Evolutionary conservation across 306 rosid genomes (phyloP).

Genomic region (Malus orientalis): DNA sequence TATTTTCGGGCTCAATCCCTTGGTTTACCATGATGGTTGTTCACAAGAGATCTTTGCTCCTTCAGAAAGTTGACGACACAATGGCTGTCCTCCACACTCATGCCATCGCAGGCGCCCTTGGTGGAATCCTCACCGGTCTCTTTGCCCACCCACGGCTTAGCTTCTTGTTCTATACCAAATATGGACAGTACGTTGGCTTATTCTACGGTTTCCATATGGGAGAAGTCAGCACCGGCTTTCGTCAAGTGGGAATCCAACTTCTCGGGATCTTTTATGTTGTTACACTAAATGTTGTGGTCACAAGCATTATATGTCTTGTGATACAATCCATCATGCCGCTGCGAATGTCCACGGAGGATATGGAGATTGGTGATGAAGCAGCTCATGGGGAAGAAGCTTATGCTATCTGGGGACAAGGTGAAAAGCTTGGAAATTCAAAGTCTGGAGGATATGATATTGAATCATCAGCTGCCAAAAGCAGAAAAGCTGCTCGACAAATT

Average conservation of each 20-base stretch:
- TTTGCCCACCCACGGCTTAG: slow-evolving; percentile 33
- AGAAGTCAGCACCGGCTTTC: slow-evolving; percentile 2
- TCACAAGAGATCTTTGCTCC: slow-evolving; percentile 26
- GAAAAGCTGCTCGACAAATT: slow-evolving; percentile 5
- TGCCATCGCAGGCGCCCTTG: slow-evolving; percentile 36
- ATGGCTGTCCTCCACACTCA: slow-evolving; percentile 47
- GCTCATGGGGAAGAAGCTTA: slow-evolving; percentile 44
- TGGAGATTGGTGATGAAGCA: slow-evolving; percentile 42
- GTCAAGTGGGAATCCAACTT: slow-evolving; percentile 26
- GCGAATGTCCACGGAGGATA: slow-evolving; percentile 33
- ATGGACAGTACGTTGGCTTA: slow-evolving; percentile 10
- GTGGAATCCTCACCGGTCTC: slow-evolving; percentile 29
- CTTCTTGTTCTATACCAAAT: not conserved
- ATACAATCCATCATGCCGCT: slow-evolving; percentile 24
- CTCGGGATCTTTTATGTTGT: slow-evolving; percentile 21
- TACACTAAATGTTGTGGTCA: slow-evolving; percentile 12
- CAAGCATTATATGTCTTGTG: slow-evolving; percentile 23
- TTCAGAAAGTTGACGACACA: slow-evolving; percentile 44
- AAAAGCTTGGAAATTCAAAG: slow-evolving; percentile 20
- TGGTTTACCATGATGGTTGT: slow-evolving; percentile 47
- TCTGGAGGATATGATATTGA: slow-evolving; percentile 4
- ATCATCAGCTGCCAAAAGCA: not conserved
- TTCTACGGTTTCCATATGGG: slow-evolving; percentile 24
- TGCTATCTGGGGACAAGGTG: slow-evolving; percentile 42
- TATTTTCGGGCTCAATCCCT: slow-evolving; percentile 33